Base-by-base conservation (phyloP, 202 grass and related monocot species). In the Panicum hallii region DNA sequence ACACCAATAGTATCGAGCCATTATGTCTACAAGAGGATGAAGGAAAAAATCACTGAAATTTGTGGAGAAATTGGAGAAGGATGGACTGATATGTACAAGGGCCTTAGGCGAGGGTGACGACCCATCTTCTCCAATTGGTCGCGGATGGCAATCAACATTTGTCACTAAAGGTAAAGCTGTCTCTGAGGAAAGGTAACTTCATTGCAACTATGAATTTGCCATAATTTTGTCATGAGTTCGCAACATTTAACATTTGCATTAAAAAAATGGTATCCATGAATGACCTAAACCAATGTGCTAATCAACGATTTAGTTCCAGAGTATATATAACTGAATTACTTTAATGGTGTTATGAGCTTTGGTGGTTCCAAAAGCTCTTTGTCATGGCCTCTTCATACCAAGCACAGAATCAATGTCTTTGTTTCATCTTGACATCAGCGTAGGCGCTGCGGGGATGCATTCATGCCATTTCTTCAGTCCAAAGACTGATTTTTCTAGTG, bases 141-240 rank as follows among this genome's bases (percentile, higher is more conserved):
- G 97, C 42, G 97, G 97, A 60, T 99, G 97, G 93, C 93, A 92
- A 10, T 99, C 97, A 0, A 99, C 97, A 50, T 99, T 99, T 85
- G 78, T 99, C 16, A 94, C 91, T 5, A 91, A 94, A 78, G 93
- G 96, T 88, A 96, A 89, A 86, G 6, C 79, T 4, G 9, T 92
- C 0, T 91, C 97, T 0, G 86, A 94, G 81, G 91, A 99, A 90
- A 96, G 97, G 97, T 96, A 82, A 14, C 42, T 50, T 15, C 16
- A 22, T 5, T 28, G 17, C 36, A 38, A 38, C 3, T 38, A 4
- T 38, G 36, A 38, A 38, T 38, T 38, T 6, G 45, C 62, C 32
- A 17, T 49, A 40, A n/a, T 38, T 7, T 72, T 79, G 20, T 26
- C 63, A 20, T 83, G 19, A 74, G 5, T 73, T 50, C 58, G 28